Evolutionary conservation across 2,329 filamentous ascomycete genomes (phyloP), one percentile per base, ranked within the genome.

Genomic region (Trichoderma sp.): DNA sequence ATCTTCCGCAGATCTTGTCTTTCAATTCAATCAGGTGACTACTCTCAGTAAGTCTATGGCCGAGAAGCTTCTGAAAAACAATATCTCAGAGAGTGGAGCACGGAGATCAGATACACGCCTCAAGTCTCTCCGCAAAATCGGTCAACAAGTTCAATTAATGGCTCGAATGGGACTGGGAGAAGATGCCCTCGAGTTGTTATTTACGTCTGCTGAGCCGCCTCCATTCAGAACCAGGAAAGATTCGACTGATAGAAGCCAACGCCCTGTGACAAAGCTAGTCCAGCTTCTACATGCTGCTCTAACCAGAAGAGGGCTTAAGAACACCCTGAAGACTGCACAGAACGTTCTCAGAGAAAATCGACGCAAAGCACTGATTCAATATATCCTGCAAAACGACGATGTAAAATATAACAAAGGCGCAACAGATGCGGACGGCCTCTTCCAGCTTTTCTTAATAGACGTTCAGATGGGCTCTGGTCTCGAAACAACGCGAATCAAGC

Each of bases 401-500:
- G 10, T 32, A 19, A 57, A 57, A 19, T 29, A 29, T 29, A 19
- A 34, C 4, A 32, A 57, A 12, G 32, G 32, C 25, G 19, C 45
- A 34, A 45, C 37, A 13, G 34, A 45, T 42, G 19, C 58, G 5
- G 58, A 61, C n/a, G 22, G 17, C 22, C 42, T 61, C 6, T 61
- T 50, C 32, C 19, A 19, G 4, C 22, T 22, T 42, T 69, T 70
- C 27, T 59, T 71, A 32, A 65, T 71, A 2, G 70, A 71, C 27
- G 60, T 67, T 1, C 50, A 69, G 37, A 70, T 70, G 70, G 61
- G 66, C 0, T 35, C 70, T 1, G 3, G 13, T 5, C 12, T 70
- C 19, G 19, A 70, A 35, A 71, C 69, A 5, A 64, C 70, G 1
- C 57, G 70, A 12, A 68, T 68, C 8, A 68, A 68, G 34, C 68